A percentile compares a stretch with the other conserved stretches of the same genome.
Evolutionary conservation across 73 alveolate genomes (phyloP).

Genomic region (Blepharisma japonicum): DNA sequence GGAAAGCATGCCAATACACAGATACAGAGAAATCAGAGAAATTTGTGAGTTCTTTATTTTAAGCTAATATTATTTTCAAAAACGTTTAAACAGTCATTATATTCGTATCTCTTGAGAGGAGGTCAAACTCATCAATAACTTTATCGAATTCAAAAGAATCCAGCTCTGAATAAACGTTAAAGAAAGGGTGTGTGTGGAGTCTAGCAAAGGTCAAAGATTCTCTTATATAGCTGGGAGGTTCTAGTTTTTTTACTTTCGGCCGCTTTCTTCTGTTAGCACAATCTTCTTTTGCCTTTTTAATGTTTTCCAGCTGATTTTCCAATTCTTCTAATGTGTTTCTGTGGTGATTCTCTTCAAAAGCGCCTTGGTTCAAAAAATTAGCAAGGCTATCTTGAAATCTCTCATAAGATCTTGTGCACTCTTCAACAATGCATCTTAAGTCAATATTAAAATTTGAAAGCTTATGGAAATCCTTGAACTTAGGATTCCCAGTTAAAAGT

Average conservation of each 20-base stretch:
- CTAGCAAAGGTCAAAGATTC: slow-evolving; percentile 6
- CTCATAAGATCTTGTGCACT: slow-evolving; percentile 21
- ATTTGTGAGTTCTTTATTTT: neutral
- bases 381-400: slow-evolving; percentile 1
- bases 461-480: neutral
- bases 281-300: neutral
- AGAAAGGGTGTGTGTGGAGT: slow-evolving; percentile 6
- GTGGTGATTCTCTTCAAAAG: neutral
- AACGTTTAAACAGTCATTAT: no score
- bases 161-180: neutral
- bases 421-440: slow-evolving; percentile 20
- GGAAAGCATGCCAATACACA: neutral
- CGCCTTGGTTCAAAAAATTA: neutral
- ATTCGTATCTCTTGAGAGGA: no score
- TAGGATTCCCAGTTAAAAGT: neutral
- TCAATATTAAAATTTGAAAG: neutral
- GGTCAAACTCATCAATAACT: no score
- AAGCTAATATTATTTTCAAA: no score
- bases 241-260: neutral
- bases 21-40: neutral
- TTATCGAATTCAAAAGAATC: no score
- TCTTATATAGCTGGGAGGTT: neutral
- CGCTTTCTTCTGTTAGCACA: neutral
- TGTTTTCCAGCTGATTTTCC: neutral
- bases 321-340: neutral